A percentile compares a stretch with the other conserved stretches of the same genome.
Conservation (phyloP, 2,329 filamentous ascomycete species). For the Graphiopsis chlorocephala region DNA sequence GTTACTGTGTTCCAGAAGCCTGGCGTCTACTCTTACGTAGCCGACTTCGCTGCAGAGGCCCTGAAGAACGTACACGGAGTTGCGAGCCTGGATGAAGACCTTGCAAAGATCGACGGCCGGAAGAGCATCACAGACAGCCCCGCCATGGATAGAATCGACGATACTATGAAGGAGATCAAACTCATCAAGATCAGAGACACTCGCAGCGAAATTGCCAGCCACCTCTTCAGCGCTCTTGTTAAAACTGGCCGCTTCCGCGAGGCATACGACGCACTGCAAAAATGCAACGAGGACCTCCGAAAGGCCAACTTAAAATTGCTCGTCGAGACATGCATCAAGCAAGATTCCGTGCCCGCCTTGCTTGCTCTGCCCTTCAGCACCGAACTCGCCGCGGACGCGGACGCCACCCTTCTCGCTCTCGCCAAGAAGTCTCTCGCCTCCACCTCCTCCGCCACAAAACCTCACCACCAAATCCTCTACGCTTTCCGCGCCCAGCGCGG, state of each 20-base stretch:
- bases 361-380: slow-evolving; percentile 75
- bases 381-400: slow-evolving; percentile 69
- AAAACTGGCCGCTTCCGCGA: slow-evolving; percentile 76
- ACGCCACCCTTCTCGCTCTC: slow-evolving; percentile 70
- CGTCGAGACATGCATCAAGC: slow-evolving; percentile 42
- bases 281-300: slow-evolving; percentile 69
- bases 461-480: slow-evolving; percentile 87
- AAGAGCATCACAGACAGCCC: slow-evolving; percentile 32
- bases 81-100: slow-evolving; percentile 13
- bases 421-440: slow-evolving; percentile 66
- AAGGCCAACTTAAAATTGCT: slow-evolving; percentile 69
- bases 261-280: slow-evolving; percentile 74
- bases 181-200: slow-evolving; percentile 35
- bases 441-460: slow-evolving; percentile 44
- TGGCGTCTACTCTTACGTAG: slow-evolving; percentile 73
- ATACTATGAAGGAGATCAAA: slow-evolving; percentile 34
- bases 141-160: slow-evolving; percentile 25
- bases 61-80: slow-evolving; percentile 14
- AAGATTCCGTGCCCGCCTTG: slow-evolving; percentile 42
- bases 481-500: slow-evolving; percentile 80
- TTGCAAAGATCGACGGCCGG: slow-evolving; percentile 26
- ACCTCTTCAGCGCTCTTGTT: slow-evolving; percentile 79
- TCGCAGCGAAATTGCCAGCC: slow-evolving; percentile 71
- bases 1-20: slow-evolving; percentile 76
- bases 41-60: slow-evolving; percentile 72